phyloP scores from a whole-genome alignment of 2,329 filamentous ascomycete species.

The Orbilia quercus region DNA sequence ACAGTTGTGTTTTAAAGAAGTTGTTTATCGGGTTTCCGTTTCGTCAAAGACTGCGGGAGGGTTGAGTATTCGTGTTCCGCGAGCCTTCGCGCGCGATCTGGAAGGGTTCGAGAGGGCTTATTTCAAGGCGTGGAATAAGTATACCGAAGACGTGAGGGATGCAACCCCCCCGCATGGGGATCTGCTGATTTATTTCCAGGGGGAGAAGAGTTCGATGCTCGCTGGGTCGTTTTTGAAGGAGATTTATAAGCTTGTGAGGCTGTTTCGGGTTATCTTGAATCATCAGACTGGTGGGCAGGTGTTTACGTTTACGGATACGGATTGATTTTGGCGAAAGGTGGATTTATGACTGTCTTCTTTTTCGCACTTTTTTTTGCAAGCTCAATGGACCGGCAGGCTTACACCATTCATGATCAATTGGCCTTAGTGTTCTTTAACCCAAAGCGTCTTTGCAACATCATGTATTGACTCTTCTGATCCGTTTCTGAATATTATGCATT shows the following conservation, averaged over 20 bases:
- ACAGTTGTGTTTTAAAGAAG: conserved; percentile 28
- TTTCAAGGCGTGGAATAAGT: conserved; percentile 19
- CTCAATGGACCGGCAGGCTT: too few relatives aligned
- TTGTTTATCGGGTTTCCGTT: conserved; percentile 10
- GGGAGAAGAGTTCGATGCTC: conserved; percentile 1
- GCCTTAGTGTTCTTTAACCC: too few relatives aligned
- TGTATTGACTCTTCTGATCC: too few relatives aligned
- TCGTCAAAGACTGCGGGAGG: not conserved
- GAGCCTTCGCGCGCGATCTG: conserved; percentile 30
- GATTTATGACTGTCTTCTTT: not conserved
- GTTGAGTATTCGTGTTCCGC: conserved; percentile 20
- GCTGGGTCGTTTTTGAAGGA: conserved; percentile 41
- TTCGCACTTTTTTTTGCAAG: too few relatives aligned
- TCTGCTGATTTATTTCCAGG: conserved; percentile 40
- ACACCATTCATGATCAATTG: too few relatives aligned
- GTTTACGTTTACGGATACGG: not conserved
- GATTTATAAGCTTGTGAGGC: conserved; percentile 8
- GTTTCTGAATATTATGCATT: too few relatives aligned
- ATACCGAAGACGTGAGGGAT: conserved; percentile 11
- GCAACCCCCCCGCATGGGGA: conserved; percentile 25
- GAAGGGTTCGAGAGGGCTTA: conserved; percentile 26
- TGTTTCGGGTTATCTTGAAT: conserved; percentile 25
- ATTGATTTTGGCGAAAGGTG: not conserved
- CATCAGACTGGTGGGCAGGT: not conserved
- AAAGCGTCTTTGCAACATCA: too few relatives aligned